phyloP scores from a whole-genome alignment of 2,329 filamentous ascomycete genomes.

The Tolypocladium ovalisporum region DNA sequence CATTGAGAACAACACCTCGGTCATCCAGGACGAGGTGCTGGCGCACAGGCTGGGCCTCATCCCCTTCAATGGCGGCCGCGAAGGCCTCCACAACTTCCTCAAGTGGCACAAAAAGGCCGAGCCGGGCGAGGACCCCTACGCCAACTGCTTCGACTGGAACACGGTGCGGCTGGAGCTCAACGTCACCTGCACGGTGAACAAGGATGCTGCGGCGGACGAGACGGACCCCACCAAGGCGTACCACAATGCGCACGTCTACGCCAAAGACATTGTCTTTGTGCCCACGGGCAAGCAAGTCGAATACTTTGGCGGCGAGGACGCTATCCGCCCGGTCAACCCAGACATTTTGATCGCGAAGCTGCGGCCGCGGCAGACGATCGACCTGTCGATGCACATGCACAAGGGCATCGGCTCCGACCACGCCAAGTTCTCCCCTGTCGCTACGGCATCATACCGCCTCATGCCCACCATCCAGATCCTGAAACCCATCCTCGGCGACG shows the following conservation, averaged over 20 bases:
- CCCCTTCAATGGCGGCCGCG: conserved; percentile 69
- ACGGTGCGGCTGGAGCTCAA: conserved; percentile 71
- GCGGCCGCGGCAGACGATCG: conserved; percentile 78
- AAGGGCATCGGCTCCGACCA: conserved; percentile 92
- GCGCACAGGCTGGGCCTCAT: conserved; percentile 83
- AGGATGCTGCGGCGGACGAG: conserved; percentile 58
- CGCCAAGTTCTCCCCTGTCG: conserved; percentile 93
- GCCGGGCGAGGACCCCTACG: conserved; percentile 49
- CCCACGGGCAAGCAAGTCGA: conserved; percentile 63
- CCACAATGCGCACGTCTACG: conserved; percentile 74
- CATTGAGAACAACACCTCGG: conserved; percentile 91
- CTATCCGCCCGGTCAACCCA: conserved; percentile 71
- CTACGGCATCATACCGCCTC: conserved; percentile 85
- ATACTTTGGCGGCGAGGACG: conserved; percentile 56
- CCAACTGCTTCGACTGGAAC: conserved; percentile 67
- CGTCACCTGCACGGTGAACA: conserved; percentile 70
- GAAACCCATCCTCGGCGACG: conserved; percentile 71
- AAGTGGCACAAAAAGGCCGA: conserved; percentile 68
- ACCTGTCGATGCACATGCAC: conserved; percentile 83
- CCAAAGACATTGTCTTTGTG: conserved; percentile 63
- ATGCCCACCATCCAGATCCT: conserved; percentile 79
- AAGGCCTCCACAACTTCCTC: conserved; percentile 67
- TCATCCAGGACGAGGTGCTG: conserved; percentile 96
- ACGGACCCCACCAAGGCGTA: conserved; percentile 78
- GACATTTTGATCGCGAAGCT: conserved; percentile 93